A percentile compares a stretch with the other conserved stretches of the same genome.
phyloP scores from a whole-genome alignment of 345 rosid genomes.

The Lumnitzera racemosa region DNA sequence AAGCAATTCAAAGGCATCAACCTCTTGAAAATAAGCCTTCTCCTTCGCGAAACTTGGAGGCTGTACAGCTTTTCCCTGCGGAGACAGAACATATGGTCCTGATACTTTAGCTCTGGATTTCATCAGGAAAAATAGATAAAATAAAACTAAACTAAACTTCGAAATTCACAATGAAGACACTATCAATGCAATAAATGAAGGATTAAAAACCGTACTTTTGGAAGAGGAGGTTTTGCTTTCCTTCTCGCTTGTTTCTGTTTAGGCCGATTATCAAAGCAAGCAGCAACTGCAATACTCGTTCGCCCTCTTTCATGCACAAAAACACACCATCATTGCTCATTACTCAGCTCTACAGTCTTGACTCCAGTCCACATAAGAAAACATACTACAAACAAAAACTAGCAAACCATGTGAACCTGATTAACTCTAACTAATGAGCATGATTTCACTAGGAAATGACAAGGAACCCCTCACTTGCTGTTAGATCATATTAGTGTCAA shows the following conservation, averaged over 20 bases:
- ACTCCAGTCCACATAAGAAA: background rate
- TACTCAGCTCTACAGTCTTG: background rate
- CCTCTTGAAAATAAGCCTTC: conserved; percentile 64
- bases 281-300: conserved; percentile 67
- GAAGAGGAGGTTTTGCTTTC: conserved; percentile 62
- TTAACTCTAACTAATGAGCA: no score
- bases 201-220: conserved; percentile 32
- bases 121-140: background rate
- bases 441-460: no score
- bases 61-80: conserved; percentile 45
- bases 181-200: background rate
- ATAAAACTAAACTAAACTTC: background rate
- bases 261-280: conserved; percentile 38
- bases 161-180: background rate
- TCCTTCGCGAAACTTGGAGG: conserved; percentile 63
- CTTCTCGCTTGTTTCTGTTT: conserved; percentile 45
- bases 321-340: background rate
- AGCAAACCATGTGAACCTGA: background rate
- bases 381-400: background rate
- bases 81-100: conserved; percentile 5
- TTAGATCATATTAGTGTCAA: no score
- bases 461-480: no score
- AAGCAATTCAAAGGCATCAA: conserved; percentile 83
- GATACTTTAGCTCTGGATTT: no score
- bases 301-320: conserved; percentile 61